Percentiles rank a stretch among this genome's conserved stretches.
These are phyloP conservation scores for Aspergillus japonicus DNA, from an alignment of 2,329 filamentous ascomycete genomes.

Conservation along the genomic window DNA sequence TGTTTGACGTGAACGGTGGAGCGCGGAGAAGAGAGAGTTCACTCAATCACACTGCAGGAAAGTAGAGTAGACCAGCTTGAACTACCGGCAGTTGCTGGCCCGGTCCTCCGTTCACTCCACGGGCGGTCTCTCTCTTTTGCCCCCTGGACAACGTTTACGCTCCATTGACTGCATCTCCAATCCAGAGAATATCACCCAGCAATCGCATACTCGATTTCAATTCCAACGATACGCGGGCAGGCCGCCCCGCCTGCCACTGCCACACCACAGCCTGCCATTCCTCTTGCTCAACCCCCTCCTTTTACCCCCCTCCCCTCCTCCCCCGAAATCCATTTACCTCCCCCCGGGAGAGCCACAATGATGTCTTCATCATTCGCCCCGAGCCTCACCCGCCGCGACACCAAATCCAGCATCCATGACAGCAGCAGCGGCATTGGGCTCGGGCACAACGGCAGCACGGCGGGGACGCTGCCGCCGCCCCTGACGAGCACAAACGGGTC, in stretches of 20 bases:
- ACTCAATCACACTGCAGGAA: no score
- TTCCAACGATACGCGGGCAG: not conserved
- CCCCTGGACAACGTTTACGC: not conserved
- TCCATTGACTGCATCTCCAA: not conserved
- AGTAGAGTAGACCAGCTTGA: no score
- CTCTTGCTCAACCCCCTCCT: no score
- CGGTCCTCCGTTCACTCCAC: not conserved
- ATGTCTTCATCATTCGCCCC: conserved; percentile 36
- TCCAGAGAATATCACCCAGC: not conserved
- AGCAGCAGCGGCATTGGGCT: not conserved
- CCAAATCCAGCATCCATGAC: conserved; percentile 34
- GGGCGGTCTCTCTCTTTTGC: not conserved
- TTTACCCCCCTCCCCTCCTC: not conserved
- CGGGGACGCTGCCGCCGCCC: conserved; percentile 30
- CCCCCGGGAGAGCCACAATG: conserved; percentile 20
- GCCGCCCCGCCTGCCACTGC: not conserved
- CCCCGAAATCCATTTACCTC: not conserved
- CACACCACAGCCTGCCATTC: not conserved
- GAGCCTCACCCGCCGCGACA: conserved; percentile 35
- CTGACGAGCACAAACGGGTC: conserved; percentile 32
- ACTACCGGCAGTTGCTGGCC: not conserved
- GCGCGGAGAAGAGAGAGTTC: not conserved
- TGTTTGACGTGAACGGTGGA: not conserved
- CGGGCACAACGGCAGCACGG: conserved; percentile 12
- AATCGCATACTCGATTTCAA: not conserved